Base-by-base conservation (phyloP, 495 filamentous ascomycete genomes). In the Hypoxylon trugodes region DNA sequence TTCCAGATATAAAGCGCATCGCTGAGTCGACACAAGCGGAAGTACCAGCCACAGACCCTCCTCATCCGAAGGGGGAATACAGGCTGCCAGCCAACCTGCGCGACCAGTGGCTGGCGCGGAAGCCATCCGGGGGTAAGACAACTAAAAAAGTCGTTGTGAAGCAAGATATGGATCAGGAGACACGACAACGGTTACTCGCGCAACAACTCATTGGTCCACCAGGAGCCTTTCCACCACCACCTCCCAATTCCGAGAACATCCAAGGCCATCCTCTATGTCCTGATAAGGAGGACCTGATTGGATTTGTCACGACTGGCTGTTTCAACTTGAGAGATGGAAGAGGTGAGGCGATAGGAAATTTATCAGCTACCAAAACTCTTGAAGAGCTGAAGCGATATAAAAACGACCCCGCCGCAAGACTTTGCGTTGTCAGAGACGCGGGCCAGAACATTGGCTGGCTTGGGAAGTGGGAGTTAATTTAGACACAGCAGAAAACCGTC, bases 301-400 rank as follows among this genome's bases (percentile, higher is more conserved):
- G 95, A 0, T 98, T 96, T 71, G 87, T 97, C 16, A 97, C 92
- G 18, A 90, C 88, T 1, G 95, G 94, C 1, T 89, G 90, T 46
- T 97, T 89, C 62, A 90, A 90, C 62, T 79, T 97, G 2, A 86
- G 85, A 4, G 85, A 92, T 56, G 95, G 94, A 1, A 82, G 81
- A 68, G 88, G 87, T 0, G 87, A 87, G 18, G 93, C 88, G 0
- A 81, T 98, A 55, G 95, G 90, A 0, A 87, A 82, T 13, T 74
- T 97, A 16, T 75, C 84, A 2, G 75, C 93, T 2, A 76, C 70
- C 3, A 90, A 84, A 74, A 84, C 89, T 19, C 50, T 81, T 7
- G 75, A 74, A 26, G 60, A 66, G 26, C 58, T 69, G 13, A 74
- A 28, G 28, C 53, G 33, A 45, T 70, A 69, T 32, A 66, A 33